phyloP scores from a whole-genome alignment of 169 alveolate species.

The Babesia microti region DNA sequence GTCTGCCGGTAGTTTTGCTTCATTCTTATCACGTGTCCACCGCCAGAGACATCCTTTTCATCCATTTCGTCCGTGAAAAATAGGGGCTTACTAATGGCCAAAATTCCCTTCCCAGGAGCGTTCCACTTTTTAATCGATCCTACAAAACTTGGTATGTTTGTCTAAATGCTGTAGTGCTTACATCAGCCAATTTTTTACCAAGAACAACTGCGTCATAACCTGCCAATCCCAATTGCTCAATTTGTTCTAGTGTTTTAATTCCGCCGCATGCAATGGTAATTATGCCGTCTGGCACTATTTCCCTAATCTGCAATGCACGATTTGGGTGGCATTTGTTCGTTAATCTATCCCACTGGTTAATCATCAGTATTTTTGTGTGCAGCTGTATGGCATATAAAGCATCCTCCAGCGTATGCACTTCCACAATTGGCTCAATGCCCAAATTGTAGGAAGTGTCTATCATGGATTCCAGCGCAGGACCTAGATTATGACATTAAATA shows the following conservation, averaged over 20 bases:
- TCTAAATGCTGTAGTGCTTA: no score
- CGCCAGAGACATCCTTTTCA: no score
- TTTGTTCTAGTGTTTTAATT: slow-evolving; percentile 32
- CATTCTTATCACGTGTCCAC: no score
- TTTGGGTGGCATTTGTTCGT: slow-evolving; percentile 41
- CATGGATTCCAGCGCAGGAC: slow-evolving; percentile 47
- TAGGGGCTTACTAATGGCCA: slow-evolving; percentile 24
- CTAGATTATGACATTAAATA: no score
- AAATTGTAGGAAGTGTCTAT: slow-evolving; percentile 39
- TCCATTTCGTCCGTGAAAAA: slow-evolving; percentile 8
- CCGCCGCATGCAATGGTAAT: slow-evolving; percentile 56
- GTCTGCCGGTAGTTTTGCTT: no score
- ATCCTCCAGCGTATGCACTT: slow-evolving; percentile 56
- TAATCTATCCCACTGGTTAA: slow-evolving; percentile 59
- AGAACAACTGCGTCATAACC: slow-evolving; percentile 62
- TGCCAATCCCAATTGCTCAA: slow-evolving; percentile 49
- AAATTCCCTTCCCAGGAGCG: slow-evolving; percentile 45
- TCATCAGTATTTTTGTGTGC: slow-evolving; percentile 40
- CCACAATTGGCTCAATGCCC: slow-evolving; percentile 66
- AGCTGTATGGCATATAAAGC: slow-evolving; percentile 46
- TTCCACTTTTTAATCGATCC: slow-evolving; percentile 39
- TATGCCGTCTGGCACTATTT: slow-evolving; percentile 42
- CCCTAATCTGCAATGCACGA: slow-evolving; percentile 54
- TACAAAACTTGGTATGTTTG: slow-evolving; percentile 47
- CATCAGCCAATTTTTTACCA: slow-evolving; percentile 44